A percentile compares a stretch with the other conserved stretches of the same genome.
Evolutionary conservation across 192 early-diverging fungal species (phyloP).

Genomic region (Entrophospora sp.): DNA sequence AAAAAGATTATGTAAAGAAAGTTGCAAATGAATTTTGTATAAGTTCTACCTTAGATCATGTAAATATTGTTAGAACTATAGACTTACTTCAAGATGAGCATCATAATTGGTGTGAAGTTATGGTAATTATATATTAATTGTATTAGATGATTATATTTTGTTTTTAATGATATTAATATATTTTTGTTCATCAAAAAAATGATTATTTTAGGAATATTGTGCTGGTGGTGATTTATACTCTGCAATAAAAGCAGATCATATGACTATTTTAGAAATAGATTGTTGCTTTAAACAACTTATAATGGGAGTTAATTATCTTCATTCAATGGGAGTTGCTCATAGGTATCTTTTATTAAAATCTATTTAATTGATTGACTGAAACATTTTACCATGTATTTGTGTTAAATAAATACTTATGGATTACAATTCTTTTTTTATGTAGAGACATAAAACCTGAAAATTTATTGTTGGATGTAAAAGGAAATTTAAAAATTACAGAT

Average conservation of each 20-base stretch:
- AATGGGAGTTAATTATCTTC: too few species aligned
- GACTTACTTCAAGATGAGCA: slow-evolving; percentile 91
- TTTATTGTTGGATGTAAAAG: slow-evolving; percentile 66
- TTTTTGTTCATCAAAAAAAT: too few species aligned
- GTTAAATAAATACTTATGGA: too few species aligned
- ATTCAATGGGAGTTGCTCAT: slow-evolving; percentile 90
- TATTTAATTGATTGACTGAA: too few species aligned
- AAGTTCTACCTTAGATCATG: slow-evolving; percentile 76
- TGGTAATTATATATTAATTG: slow-evolving; percentile 35
- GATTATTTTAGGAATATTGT: too few species aligned
- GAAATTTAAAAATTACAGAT: slow-evolving; percentile 94
- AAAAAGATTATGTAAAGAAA: slow-evolving; percentile 93
- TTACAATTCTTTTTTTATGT: too few species aligned
- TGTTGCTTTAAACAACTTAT: slow-evolving; percentile 93
- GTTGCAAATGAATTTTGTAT: too few species aligned
- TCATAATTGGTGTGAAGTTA: slow-evolving; percentile 68
- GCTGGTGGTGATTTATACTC: slow-evolving; percentile 89
- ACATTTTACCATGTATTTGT: too few species aligned
- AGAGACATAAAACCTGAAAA: slow-evolving; percentile 77
- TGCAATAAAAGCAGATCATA: slow-evolving; percentile 60
- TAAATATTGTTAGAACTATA: slow-evolving; percentile 83
- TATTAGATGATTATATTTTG: too few species aligned
- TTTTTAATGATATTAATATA: too few species aligned
- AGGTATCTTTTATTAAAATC: too few species aligned
- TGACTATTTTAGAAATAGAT: slow-evolving; percentile 69